Evolutionary conservation across 2,329 filamentous ascomycete species (phyloP).

Genomic region (Lecanicillium sp.): DNA sequence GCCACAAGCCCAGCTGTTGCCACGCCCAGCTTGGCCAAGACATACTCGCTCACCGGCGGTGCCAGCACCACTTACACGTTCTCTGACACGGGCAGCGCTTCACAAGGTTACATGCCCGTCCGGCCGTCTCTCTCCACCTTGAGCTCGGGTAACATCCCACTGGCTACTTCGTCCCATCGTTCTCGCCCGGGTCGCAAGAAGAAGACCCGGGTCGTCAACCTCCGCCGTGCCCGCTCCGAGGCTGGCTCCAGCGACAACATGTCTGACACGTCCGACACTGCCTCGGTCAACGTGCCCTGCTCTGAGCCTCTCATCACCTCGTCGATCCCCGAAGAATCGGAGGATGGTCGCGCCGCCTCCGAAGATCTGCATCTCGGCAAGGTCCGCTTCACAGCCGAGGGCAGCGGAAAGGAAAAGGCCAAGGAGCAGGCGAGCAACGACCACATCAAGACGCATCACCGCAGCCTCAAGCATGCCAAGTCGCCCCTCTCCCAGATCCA

Average conservation of each 20-base stretch:
- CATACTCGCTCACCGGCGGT: constrained; percentile 56
- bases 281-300: constrained; percentile 51
- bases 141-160: constrained; percentile 53
- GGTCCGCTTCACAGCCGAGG: constrained; percentile 34
- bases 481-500: constrained; percentile 15
- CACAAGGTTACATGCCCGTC: constrained; percentile 57
- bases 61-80: constrained; percentile 64
- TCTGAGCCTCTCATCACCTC: constrained; percentile 55
- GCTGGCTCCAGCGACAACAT: constrained; percentile 45
- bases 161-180: constrained; percentile 59
- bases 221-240: constrained; percentile 57
- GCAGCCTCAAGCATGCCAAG: constrained; percentile 17
- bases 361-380: constrained; percentile 29
- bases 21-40: constrained; percentile 53
- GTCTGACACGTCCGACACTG: constrained; percentile 44
- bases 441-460: constrained; percentile 20
- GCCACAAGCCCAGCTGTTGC: constrained; percentile 40
- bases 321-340: constrained; percentile 54
- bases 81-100: constrained; percentile 61
- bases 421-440: constrained; percentile 20
- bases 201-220: constrained; percentile 77
- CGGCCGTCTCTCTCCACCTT: constrained; percentile 61
- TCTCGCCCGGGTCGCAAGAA: constrained; percentile 64
- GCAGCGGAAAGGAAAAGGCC: constrained; percentile 17
- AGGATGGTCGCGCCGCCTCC: constrained; percentile 36